Evolutionary conservation across 306 rosid genomes (phyloP).

Genomic region (Chamaecrista fasciculata): DNA sequence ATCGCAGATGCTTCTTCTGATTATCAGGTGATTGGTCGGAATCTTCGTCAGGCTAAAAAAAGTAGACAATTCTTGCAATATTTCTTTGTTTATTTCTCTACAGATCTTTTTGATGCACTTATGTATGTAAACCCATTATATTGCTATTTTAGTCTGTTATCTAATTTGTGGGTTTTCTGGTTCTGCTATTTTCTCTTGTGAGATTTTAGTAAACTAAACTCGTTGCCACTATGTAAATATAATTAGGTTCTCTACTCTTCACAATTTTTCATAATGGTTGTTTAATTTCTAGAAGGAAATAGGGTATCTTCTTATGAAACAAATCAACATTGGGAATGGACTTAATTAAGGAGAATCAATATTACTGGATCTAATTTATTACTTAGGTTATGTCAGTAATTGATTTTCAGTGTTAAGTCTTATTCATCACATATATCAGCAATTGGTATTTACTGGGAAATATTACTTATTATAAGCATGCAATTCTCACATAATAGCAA

Average conservation of each 20-base stretch:
- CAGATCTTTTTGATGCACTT: constrained; percentile 23
- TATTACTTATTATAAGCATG: not conserved
- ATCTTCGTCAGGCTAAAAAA: constrained; percentile 82
- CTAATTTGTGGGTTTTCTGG: constrained; percentile 8
- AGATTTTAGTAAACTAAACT: constrained; percentile 15
- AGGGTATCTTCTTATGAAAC: no score
- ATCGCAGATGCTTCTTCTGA: constrained; percentile 54
- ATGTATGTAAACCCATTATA: not conserved
- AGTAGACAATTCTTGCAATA: constrained; percentile 36
- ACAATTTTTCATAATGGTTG: not conserved
- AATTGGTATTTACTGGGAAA: not conserved
- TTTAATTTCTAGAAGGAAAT: no score
- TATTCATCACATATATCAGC: not conserved
- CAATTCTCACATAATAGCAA: not conserved
- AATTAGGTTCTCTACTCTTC: not conserved
- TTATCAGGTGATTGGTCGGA: constrained; percentile 52
- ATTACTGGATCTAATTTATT: not conserved
- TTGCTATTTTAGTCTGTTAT: no score
- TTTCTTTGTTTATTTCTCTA: not conserved
- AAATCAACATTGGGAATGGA: not conserved
- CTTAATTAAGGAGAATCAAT: no score
- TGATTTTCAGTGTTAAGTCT: not conserved
- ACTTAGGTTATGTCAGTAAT: not conserved
- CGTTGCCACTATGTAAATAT: not conserved
- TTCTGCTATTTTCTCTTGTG: not conserved